Evolutionary conservation across 371 early-diverging fungal genomes (phyloP), one percentile per base, ranked within the genome.

Genomic region (Actinomortierella ambigua): DNA sequence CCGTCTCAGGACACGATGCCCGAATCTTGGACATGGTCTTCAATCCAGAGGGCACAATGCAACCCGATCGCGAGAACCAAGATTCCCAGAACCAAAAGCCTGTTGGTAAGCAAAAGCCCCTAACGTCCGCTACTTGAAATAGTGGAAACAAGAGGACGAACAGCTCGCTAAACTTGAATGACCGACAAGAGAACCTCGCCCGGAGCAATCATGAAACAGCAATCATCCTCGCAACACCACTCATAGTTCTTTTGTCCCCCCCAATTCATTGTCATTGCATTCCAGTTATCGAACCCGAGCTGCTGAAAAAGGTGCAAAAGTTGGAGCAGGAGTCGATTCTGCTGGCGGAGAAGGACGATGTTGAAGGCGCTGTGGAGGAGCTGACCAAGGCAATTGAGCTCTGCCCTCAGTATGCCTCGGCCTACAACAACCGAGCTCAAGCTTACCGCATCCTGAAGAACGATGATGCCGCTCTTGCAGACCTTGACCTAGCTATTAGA

Each of bases 351-450:
- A 57, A 55, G 50, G 61, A 70, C 53, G 73, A 69, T 23, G 53
- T 69, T 24, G 27, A 54, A 17, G 59, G 69, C 11, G 68, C 78
- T 7, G 71, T 77, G 29, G 60, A 58, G 56, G 69, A 68, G 54
- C 58, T 77, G 49, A 63, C 71, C 26, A 68, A 80, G 53, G 82
- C 83, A 24, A 86, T 91, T 39, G 46, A 54, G 13, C 60, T 84
- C 11, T 88, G 86, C 65, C 84, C 88, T 6, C 66, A 75, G 27
- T 93, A 93, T 77, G 88, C 93, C 22, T 90, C 92, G 1, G 91
- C 86, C 0, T 93, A 91, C 69, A 95, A 94, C 77, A 95, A 95
- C 79, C 77, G 93, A 54, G 95, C 94, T 13, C 94, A 93, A 79
- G 88, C 87, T 0, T 82, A 88, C 65, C 85, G 96, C 14, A 71